Evolutionary conservation across 202 grass and related monocot genomes (phyloP).

Genomic region (Setaria viridis): DNA sequence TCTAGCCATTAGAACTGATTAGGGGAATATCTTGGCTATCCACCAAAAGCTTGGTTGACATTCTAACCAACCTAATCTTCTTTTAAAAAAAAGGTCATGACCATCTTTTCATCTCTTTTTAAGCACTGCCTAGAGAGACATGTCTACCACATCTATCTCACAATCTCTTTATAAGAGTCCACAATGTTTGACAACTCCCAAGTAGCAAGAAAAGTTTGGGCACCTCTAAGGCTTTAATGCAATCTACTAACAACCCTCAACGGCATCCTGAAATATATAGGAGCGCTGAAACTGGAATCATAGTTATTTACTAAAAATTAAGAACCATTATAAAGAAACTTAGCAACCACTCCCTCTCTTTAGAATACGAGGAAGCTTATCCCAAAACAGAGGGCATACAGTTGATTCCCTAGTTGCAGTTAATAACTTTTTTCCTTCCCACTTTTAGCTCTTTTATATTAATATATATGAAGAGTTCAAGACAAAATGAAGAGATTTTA

Average conservation of each 20-base stretch:
- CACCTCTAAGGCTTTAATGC: neutral
- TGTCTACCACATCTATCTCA: neutral
- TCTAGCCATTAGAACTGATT: neutral
- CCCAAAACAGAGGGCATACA: neutral
- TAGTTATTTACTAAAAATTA: neutral
- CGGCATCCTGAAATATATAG: neutral
- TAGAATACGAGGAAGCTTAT: neutral
- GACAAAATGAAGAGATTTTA: neutral
- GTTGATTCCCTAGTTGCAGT: neutral
- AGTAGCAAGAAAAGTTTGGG: neutral
- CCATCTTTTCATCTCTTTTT: neutral
- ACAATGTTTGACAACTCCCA: neutral
- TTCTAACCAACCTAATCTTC: neutral
- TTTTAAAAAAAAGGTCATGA: neutral
- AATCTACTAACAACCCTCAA: neutral
- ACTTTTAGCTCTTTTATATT: neutral
- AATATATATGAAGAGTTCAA: neutral
- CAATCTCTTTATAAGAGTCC: neutral
- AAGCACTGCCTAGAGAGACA: neutral
- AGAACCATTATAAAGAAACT: conserved; percentile 2
- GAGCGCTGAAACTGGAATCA: conserved; percentile 1
- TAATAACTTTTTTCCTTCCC: neutral
- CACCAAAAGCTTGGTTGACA: too few species aligned
- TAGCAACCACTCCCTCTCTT: neutral
- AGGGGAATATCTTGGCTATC: neutral